Conservation (phyloP, 2,329 filamentous ascomycete genomes). For the Talaromyces rugulosus region DNA sequence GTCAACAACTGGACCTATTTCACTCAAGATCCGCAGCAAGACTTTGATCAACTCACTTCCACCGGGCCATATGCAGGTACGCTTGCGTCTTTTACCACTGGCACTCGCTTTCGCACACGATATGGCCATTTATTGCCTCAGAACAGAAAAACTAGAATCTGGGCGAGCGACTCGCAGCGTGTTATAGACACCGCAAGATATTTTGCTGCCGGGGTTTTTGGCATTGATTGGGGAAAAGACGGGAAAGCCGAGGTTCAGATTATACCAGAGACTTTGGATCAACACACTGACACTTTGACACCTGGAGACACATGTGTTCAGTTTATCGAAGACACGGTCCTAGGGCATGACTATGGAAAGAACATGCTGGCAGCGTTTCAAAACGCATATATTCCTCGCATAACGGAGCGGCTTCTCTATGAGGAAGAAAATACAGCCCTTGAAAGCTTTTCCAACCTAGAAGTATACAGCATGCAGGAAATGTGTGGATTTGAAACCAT, state of each 20-base stretch:
- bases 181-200: conserved; percentile 55
- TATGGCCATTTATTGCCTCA: conserved; percentile 46
- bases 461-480: conserved; percentile 58
- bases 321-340: conserved; percentile 32
- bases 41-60: conserved; percentile 52
- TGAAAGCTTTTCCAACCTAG: conserved; percentile 43
- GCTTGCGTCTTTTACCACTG: conserved; percentile 51
- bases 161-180: conserved; percentile 52
- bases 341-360: conserved; percentile 50
- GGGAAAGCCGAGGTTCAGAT: conserved; percentile 44
- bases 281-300: conserved; percentile 53
- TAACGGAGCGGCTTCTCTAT: conserved; percentile 39
- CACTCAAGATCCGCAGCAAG: conserved; percentile 37
- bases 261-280: conserved; percentile 50
- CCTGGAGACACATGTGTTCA: conserved; percentile 46
- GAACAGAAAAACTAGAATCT: conserved; percentile 39
- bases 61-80: conserved; percentile 56
- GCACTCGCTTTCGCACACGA: conserved; percentile 50
- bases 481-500: conserved; percentile 58
- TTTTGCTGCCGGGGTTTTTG: conserved; percentile 55
- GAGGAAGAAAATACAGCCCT: conserved; percentile 21
- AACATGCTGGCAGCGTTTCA: conserved; percentile 46
- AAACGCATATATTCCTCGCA: conserved; percentile 44
- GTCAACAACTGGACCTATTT: conserved; percentile 55
- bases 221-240: conserved; percentile 41